These are phyloP conservation scores for Hirschfeldia incana DNA, from an alignment of 345 rosid genomes.

Conservation along the genomic window DNA sequence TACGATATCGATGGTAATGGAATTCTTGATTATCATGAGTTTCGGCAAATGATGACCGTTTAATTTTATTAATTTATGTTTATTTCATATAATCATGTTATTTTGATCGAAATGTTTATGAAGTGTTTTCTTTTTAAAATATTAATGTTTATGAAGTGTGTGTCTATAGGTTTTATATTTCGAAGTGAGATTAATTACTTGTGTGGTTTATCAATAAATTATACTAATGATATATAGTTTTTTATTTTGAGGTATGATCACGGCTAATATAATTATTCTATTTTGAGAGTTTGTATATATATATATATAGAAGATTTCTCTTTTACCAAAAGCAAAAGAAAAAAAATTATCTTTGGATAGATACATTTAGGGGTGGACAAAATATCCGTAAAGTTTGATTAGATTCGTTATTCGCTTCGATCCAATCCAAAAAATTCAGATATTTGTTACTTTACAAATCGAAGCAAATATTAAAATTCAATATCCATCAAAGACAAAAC, in stretches of 20 bases:
- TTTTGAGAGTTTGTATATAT: not conserved
- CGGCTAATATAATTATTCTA: not conserved
- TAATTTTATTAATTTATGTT: not conserved
- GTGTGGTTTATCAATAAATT: not conserved
- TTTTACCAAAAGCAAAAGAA: too few species aligned
- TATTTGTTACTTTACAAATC: too few species aligned
- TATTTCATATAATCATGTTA: not conserved
- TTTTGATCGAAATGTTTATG: not conserved
- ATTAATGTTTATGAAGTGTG: not conserved
- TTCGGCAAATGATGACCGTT: slow-evolving; percentile 72
- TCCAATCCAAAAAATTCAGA: too few species aligned
- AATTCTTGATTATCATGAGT: slow-evolving; percentile 81
- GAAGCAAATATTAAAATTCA: too few species aligned
- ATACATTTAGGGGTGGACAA: too few species aligned
- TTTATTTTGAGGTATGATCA: not conserved
- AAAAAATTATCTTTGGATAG: too few species aligned
- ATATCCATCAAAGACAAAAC: too few species aligned
- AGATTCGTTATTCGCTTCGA: too few species aligned
- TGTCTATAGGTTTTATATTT: slow-evolving; percentile 8
- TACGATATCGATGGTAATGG: slow-evolving; percentile 86
- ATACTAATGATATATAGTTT: not conserved
- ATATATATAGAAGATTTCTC: too few species aligned
- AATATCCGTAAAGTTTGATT: too few species aligned
- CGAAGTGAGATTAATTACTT: not conserved
- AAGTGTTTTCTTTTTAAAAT: not conserved